A percentile compares a stretch with the other conserved stretches of the same genome.
These are phyloP conservation scores for Trifolium dubium DNA, from an alignment of 306 rosid species.

Conservation along the genomic window DNA sequence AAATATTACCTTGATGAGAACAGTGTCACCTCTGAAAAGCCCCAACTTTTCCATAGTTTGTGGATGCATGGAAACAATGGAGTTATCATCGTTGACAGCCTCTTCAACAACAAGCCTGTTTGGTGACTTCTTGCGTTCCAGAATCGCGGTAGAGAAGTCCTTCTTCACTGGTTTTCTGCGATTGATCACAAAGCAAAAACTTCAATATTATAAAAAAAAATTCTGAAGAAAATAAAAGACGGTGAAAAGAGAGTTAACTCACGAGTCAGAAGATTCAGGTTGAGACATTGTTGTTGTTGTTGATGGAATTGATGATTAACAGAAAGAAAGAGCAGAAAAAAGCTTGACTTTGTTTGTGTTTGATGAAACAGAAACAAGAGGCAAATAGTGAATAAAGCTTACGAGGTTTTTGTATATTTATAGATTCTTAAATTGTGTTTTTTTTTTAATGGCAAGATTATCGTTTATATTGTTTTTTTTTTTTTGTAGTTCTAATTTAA, in stretches of 20 bases:
- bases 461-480: not conserved
- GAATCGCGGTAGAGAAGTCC: conserved; percentile 62
- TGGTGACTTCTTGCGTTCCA: conserved; percentile 66
- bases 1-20: conserved; percentile 53
- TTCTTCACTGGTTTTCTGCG: conserved; percentile 54
- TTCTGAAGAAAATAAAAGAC: not conserved
- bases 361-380: conserved; percentile 2
- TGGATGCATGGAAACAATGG: conserved; percentile 58
- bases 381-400: not conserved
- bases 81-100: conserved; percentile 61
- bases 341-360: not conserved
- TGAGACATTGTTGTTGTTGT: conserved; percentile 41
- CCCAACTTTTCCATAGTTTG: conserved; percentile 60
- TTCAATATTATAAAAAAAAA: not conserved
- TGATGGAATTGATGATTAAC: conserved; percentile 30
- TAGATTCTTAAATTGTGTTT: not conserved
- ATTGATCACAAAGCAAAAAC: conserved; percentile 22
- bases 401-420: not conserved
- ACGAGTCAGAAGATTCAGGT: conserved; percentile 64
- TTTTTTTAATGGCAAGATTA: not conserved
- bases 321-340: conserved; percentile 22
- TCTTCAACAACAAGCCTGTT: conserved; percentile 59
- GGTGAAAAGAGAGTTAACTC: conserved; percentile 35
- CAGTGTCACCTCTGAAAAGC: conserved; percentile 63
- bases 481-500: too few species aligned